phyloP scores from a whole-genome alignment of 495 filamentous ascomycete species.

The Echria macrotheca region DNA sequence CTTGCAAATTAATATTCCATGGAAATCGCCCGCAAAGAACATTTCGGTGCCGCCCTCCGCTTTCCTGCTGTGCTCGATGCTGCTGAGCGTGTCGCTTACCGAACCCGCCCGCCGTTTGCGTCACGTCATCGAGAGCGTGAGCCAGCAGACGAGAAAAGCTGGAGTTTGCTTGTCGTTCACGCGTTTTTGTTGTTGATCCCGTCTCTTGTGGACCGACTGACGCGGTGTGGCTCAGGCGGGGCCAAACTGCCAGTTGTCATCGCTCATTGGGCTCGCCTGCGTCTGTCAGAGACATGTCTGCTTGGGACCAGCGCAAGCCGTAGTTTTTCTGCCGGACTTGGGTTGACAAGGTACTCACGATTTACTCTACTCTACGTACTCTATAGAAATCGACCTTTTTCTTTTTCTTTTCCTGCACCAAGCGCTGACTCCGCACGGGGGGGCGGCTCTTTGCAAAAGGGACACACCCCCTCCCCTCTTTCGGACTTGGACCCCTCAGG shows the following conservation, averaged over 20 bases:
- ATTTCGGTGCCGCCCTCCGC: slow-evolving; percentile 5
- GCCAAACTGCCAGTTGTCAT: not conserved
- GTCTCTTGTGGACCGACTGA: no score
- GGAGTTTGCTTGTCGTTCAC: no score
- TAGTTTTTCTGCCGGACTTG: no score
- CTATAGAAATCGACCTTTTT: no score
- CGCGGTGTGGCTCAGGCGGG: no score
- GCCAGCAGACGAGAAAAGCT: no score
- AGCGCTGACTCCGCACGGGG: slow-evolving; percentile 14
- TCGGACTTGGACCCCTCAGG: slow-evolving; percentile 23
- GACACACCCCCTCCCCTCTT: slow-evolving; percentile 12
- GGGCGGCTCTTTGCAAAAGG: slow-evolving; percentile 15
- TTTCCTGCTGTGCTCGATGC: not conserved
- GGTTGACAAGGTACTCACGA: no score
- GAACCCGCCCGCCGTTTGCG: slow-evolving; percentile 11
- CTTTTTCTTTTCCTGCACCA: slow-evolving; percentile 10
- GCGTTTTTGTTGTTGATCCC: no score
- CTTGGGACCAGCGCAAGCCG: no score
- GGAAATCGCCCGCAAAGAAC: slow-evolving; percentile 3
- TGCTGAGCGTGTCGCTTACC: slow-evolving; percentile 18
- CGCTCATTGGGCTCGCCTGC: not conserved
- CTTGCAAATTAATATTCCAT: slow-evolving; percentile 19
- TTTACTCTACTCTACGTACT: no score
- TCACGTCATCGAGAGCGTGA: slow-evolving; percentile 23
- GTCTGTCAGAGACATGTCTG: no score